Evolutionary conservation across 164 flowering plant species (phyloP).

Genomic region (Saururus chinensis): DNA sequence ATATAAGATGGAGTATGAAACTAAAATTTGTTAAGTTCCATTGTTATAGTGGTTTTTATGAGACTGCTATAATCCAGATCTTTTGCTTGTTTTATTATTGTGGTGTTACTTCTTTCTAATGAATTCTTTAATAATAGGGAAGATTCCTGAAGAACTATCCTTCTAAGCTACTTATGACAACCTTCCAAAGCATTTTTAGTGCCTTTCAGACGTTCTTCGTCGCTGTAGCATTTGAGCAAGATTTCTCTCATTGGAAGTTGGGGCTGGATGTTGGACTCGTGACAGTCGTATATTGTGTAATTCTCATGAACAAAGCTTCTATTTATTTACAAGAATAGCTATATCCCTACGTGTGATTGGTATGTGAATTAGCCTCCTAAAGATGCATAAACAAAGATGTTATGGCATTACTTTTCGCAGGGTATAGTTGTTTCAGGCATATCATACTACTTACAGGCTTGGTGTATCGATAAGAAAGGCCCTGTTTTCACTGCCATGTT

Average conservation of each 20-base stretch:
- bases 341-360: no score
- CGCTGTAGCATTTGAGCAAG: constrained; percentile 8
- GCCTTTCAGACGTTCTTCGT: constrained; percentile 10
- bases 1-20: no score
- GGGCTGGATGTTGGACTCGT: constrained; percentile 8
- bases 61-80: no score
- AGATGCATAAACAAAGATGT: no score
- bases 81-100: background rate
- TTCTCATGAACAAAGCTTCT: background rate
- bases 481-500: constrained; percentile 18
- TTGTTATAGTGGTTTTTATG: no score
- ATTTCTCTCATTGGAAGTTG: constrained; percentile 9
- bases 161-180: constrained; percentile 8
- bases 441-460: constrained; percentile 11
- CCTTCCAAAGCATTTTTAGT: constrained; percentile 13
- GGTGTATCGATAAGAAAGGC: constrained; percentile 18
- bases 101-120: background rate
- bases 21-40: no score
- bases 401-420: background rate
- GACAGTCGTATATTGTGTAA: constrained; percentile 12
- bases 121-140: background rate
- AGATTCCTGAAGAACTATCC: constrained; percentile 9
- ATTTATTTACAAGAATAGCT: background rate
- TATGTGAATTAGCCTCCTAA: no score
- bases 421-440: constrained; percentile 6